phyloP scores from a whole-genome alignment of 176 grass and related monocot genomes.

The Oryza glumipatula region DNA sequence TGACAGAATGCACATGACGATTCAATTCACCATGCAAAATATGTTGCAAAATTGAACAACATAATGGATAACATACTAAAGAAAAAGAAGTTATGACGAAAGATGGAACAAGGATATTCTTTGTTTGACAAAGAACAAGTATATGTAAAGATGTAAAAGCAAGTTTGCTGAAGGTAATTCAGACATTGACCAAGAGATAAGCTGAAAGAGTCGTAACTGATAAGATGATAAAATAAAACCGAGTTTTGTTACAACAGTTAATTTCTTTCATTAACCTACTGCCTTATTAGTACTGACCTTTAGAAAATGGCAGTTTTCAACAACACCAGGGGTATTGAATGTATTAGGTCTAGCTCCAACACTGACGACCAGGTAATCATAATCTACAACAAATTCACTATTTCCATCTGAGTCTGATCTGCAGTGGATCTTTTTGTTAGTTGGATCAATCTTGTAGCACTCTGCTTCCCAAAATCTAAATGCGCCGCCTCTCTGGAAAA shows the following conservation, averaged over 20 bases:
- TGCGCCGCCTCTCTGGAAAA: slow-evolving; percentile 67
- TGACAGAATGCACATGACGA: slow-evolving; percentile 19
- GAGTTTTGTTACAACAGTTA: not conserved
- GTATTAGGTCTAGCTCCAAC: slow-evolving; percentile 90
- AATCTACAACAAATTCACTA: slow-evolving; percentile 83
- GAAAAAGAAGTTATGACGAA: not conserved
- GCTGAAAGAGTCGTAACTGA: not conserved
- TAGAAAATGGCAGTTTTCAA: slow-evolving; percentile 90
- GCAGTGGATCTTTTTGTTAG: slow-evolving; percentile 76
- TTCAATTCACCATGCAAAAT: not conserved
- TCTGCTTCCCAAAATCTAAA: slow-evolving; percentile 92
- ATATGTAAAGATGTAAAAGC: not conserved
- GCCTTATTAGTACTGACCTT: slow-evolving; percentile 58
- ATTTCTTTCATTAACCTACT: not conserved
- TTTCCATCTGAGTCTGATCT: slow-evolving; percentile 60
- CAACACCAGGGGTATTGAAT: slow-evolving; percentile 92
- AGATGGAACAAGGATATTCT: not conserved
- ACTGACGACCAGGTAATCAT: slow-evolving; percentile 83
- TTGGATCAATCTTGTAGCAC: slow-evolving; percentile 88
- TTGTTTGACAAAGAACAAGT: not conserved
- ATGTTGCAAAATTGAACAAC: not conserved
- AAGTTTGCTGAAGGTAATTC: not conserved
- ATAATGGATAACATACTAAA: not conserved
- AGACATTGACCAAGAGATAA: not conserved
- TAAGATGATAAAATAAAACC: too few species aligned